Conservation (phyloP, 768 basidiomycete species). For the Xerocomellus chrysenteron region DNA sequence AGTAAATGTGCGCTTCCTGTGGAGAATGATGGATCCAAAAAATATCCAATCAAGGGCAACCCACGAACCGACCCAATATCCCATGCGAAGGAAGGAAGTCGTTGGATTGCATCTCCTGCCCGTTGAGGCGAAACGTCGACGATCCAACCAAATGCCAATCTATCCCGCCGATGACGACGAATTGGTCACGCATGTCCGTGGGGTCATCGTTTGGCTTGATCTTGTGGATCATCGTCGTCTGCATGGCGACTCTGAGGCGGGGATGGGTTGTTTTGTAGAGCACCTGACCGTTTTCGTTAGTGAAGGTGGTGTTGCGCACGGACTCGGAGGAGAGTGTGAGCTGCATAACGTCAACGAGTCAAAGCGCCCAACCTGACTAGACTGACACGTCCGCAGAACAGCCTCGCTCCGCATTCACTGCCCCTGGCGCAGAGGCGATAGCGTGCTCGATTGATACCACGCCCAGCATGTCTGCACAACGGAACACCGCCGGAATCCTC, state of each 20-base stretch:
- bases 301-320: slow-evolving; percentile 27
- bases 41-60: not conserved
- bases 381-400: slow-evolving; percentile 12
- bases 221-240: slow-evolving; percentile 27
- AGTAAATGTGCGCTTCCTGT: slow-evolving; percentile 31
- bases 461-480: slow-evolving; percentile 36
- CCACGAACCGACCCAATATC: slow-evolving; percentile 21
- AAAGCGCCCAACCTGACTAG: not conserved
- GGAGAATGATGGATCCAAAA: not conserved
- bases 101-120: slow-evolving; percentile 22
- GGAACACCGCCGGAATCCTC: slow-evolving; percentile 11
- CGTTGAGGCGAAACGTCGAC: slow-evolving; percentile 31
- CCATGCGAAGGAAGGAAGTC: slow-evolving; percentile 27
- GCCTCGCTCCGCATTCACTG: slow-evolving; percentile 42
- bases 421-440: slow-evolving; percentile 66
- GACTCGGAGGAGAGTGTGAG: slow-evolving; percentile 22
- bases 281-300: slow-evolving; percentile 26
- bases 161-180: slow-evolving; percentile 34
- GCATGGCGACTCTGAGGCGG: not conserved
- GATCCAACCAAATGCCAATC: slow-evolving; percentile 34
- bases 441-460: slow-evolving; percentile 50
- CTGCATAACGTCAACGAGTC: slow-evolving; percentile 8
- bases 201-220: slow-evolving; percentile 23
- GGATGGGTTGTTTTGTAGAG: slow-evolving; percentile 31
- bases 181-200: slow-evolving; percentile 29